Conservation (phyloP, 352 stramenopile species). For the Pythium sp. region DNA sequence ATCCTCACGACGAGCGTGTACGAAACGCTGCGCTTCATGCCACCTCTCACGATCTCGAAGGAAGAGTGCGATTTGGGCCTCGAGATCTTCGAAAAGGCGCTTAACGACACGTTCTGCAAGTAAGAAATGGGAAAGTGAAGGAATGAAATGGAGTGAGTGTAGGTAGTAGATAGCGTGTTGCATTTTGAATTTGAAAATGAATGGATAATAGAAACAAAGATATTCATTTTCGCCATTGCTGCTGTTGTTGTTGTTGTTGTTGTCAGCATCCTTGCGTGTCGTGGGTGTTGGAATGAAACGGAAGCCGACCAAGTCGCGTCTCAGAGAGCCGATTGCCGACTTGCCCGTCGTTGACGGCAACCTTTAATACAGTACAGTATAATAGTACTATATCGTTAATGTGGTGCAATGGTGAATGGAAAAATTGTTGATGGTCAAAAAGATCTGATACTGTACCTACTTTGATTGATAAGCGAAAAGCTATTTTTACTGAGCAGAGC, state of each 20-base stretch:
- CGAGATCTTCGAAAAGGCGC: slow-evolving; percentile 57
- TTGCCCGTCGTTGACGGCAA: too few relatives aligned
- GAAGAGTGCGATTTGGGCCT: slow-evolving; percentile 64
- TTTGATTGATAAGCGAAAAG: slow-evolving; percentile 9
- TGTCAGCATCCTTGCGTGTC: background rate
- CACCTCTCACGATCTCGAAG: slow-evolving; percentile 83
- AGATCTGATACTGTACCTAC: background rate
- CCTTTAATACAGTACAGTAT: too few relatives aligned
- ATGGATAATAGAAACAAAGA: background rate
- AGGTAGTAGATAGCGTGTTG: background rate
- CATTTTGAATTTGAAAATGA: slow-evolving; percentile 1
- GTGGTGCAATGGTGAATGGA: too few relatives aligned
- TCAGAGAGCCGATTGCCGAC: background rate
- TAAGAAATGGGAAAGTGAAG: background rate
- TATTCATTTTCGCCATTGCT: background rate
- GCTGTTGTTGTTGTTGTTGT: background rate
- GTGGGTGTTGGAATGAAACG: background rate
- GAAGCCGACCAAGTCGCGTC: background rate
- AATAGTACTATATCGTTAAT: too few relatives aligned
- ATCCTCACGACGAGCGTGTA: slow-evolving; percentile 90
- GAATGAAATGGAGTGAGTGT: background rate
- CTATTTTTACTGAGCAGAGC: slow-evolving; percentile 11
- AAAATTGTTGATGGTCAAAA: background rate
- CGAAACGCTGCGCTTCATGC: slow-evolving; percentile 93
- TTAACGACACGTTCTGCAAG: slow-evolving; percentile 45